phyloP scores from a whole-genome alignment of 1,284 basidiomycete genomes.

The Trametes polyzona region DNA sequence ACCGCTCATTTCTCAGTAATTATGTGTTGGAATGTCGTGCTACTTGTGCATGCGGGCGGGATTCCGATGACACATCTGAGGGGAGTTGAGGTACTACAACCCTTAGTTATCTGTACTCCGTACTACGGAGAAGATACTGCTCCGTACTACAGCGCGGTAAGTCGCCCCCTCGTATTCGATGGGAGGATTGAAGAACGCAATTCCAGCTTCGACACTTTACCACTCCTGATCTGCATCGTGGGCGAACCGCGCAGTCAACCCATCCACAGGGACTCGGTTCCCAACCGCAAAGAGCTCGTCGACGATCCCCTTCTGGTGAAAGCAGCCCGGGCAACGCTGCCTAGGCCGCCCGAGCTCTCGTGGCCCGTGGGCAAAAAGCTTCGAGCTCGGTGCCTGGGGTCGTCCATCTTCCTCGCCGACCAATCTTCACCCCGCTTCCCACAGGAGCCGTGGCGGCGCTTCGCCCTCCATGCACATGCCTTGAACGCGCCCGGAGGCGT shows the following conservation, averaged over 20 bases:
- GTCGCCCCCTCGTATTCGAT: not conserved
- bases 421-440: slow-evolving; percentile 5
- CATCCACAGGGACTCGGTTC: too few species aligned
- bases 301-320: not conserved
- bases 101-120: too few species aligned
- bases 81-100: too few species aligned
- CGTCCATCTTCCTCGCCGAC: not conserved
- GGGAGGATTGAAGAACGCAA: not conserved
- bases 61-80: too few species aligned
- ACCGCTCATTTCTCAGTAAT: too few species aligned
- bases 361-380: not conserved
- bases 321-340: not conserved
- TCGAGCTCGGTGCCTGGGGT: slow-evolving; percentile 1
- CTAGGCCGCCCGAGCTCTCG: not conserved
- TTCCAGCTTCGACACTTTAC: not conserved
- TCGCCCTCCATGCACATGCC: not conserved
- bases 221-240: not conserved
- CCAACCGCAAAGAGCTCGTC: too few species aligned
- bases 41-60: too few species aligned
- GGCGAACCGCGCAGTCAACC: not conserved
- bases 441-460: not conserved
- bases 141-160: too few species aligned
- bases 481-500: not conserved
- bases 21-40: too few species aligned
- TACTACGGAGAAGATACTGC: too few species aligned